Evolutionary conservation across 371 early-diverging fungal species (phyloP), one percentile per base, ranked within the genome.

Genomic region (Capillidium rhysosporum): DNA sequence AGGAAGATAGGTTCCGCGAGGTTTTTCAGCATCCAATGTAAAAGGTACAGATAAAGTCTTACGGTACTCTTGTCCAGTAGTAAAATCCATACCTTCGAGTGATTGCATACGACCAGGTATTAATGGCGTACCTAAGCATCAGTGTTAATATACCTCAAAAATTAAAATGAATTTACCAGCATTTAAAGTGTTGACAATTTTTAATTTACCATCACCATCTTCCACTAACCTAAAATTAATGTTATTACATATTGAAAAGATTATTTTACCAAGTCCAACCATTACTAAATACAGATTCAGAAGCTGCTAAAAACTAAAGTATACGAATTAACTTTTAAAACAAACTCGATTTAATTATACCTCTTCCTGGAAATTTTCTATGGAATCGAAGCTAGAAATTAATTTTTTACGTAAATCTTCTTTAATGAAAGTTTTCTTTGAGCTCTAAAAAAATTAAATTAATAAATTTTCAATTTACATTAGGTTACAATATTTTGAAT

Each of bases 261-360:
- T n/a, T n/a, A 51, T 31, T 18, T 7, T 51, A 52, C 52, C 52
- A 52, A 40, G 24, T 23, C 52, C 52, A 52, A 28, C 52, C 52
- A 18, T 52, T 52, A 14, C 52, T 38, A 26, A 52, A 52, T 18
- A 40, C 16, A 40, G 23, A 3, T 39, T 21, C 24, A 9, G 52
- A 30, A 12, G 43, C 38, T 2, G 9, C 41, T n/a, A 40, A 34
- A n/a, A 52, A 40, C 51, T 51, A 51, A 51, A 30, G 34, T 7
- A 16, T 18, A 5, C 16, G 7, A 43, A 18, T 14, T 7, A 21
- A 14, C 21, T 51, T 51, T 9, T 12, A 34, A 20, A 18, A 29
- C 8, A n/a, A 18, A 20, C 16, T 10, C 20, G 9, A 31, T 3
- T 30, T 34, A n/a, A 29, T 16, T 28, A 31, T 51, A 51, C 51